phyloP scores from a whole-genome alignment of 177 flowering plant species.

The Vitis hybrid region DNA sequence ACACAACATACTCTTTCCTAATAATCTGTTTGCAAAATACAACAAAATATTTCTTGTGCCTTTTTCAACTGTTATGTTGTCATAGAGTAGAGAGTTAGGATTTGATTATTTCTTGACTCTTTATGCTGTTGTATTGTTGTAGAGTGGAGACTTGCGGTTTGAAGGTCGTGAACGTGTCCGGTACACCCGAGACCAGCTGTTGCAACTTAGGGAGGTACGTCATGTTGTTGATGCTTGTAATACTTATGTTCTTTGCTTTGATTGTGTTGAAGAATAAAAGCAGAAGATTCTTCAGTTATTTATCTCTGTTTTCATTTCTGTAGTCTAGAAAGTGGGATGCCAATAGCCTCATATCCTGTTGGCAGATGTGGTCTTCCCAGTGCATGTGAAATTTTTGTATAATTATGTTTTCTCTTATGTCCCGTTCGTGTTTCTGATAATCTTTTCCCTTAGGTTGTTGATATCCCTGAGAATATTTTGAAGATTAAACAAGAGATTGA shows the following conservation, averaged over 20 bases:
- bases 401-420: neutral
- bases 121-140: conserved; percentile 12
- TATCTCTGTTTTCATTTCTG: too few species aligned
- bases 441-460: neutral
- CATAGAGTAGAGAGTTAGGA: neutral
- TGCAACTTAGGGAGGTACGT: conserved; percentile 76
- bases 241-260: too few species aligned
- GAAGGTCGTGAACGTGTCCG: conserved; percentile 72
- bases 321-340: too few species aligned
- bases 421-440: conserved; percentile 9
- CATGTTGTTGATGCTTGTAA: neutral
- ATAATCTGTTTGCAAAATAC: too few species aligned
- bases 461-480: conserved; percentile 57
- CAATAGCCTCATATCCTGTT: too few species aligned
- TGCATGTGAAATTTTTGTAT: neutral
- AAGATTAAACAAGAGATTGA: conserved; percentile 75
- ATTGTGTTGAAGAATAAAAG: too few species aligned
- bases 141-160: conserved; percentile 70
- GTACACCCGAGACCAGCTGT: conserved; percentile 72
- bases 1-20: too few species aligned
- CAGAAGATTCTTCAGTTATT: too few species aligned
- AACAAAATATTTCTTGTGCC: too few species aligned
- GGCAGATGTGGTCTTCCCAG: conserved; percentile 7
- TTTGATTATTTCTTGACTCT: neutral
- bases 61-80: too few species aligned